Base-by-base conservation (phyloP, 495 filamentous ascomycete species). In the Aspergillus diversus region DNA sequence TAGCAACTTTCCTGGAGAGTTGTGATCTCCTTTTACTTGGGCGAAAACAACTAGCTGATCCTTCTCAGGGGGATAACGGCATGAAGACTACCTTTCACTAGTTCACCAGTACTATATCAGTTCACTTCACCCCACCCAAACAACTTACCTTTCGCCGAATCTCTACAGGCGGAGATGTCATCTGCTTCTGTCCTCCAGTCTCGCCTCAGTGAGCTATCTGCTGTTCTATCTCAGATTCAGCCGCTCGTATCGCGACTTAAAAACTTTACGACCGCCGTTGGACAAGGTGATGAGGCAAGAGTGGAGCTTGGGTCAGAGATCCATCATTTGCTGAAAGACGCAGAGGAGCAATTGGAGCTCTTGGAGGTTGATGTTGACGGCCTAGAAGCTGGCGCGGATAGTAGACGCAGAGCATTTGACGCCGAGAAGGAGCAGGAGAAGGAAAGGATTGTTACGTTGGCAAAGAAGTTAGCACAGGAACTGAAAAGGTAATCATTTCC, bases 331-430 rank as follows among this genome's bases (percentile, higher is more conserved):
- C 77, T 99, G 52, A 90, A 92, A 68, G 91, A 95, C 58, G 86
- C 91, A 52, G 92, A 97, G 71, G 87, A 93, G 37, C 91, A 97
- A 60, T 83, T 97, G 52, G 94, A 97, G 71, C 73, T 95, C 12
- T 66, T 98, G 57, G 82, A 82, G 31, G 90, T 92, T 63, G 92
- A 97, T 57, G 86, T 93, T 48, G 85, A 87, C 58, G 91, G 90
- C 65, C 71, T 92, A 55, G 80, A 79, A 31, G 54, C 67, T 47
- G 65, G 72, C 1, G 55, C 78, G 0, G 83, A 81, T 27, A 79
- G 71, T 43, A 66, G 73, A 51, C 70, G 74, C 42, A 80, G 73
- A 57, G 75, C 64, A 12, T 68, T 66, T 67, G 75, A 75, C 66
- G 76, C 79, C 50, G 81, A 82, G 54, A 79, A 79, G 63, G 83